A percentile compares a stretch with the other conserved stretches of the same genome.
Conservation (phyloP, 108 stramenopile genomes). For the Fragilariopsis cylindrus region DNA sequence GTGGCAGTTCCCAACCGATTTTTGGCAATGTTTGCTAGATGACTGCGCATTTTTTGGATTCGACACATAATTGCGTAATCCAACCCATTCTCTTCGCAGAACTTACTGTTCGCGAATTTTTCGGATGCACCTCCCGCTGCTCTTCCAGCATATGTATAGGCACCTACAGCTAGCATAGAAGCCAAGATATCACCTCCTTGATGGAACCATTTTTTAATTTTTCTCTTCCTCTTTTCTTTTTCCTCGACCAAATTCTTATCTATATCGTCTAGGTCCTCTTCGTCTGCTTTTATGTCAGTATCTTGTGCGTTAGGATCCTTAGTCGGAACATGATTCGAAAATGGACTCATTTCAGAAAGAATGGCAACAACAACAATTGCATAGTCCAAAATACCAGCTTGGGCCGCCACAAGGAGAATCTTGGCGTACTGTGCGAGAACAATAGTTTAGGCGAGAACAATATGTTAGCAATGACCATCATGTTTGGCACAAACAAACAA, state of each 20-base stretch:
- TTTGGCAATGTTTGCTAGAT: slow-evolving; percentile 77
- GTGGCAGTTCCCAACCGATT: slow-evolving; percentile 58
- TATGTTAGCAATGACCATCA: too few species aligned
- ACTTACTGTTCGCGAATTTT: slow-evolving; percentile 57
- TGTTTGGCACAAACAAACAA: too few species aligned
- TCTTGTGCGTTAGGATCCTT: slow-evolving; percentile 31
- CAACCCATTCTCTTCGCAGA: slow-evolving; percentile 87
- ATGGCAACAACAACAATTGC: slow-evolving; percentile 76
- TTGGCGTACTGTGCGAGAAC: slow-evolving; percentile 52
- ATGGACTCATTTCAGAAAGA: slow-evolving; percentile 78
- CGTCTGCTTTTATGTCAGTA: slow-evolving; percentile 33
- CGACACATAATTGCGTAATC: slow-evolving; percentile 72
- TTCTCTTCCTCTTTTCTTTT: slow-evolving; percentile 41
- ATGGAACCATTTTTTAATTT: slow-evolving; percentile 68
- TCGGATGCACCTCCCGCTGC: slow-evolving; percentile 78
- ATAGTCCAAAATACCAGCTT: slow-evolving; percentile 85
- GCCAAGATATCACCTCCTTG: slow-evolving; percentile 79
- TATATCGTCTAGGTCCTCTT: slow-evolving; percentile 52
- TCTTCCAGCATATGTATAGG: slow-evolving; percentile 80
- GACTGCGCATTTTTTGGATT: slow-evolving; percentile 81
- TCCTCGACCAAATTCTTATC: slow-evolving; percentile 47
- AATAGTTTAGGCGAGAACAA: too few species aligned
- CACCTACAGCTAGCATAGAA: slow-evolving; percentile 78
- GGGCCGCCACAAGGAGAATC: slow-evolving; percentile 87
- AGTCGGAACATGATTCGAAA: slow-evolving; percentile 33